phyloP scores from a whole-genome alignment of 2,329 filamentous ascomycete genomes.

The Ophiostoma sp. region DNA sequence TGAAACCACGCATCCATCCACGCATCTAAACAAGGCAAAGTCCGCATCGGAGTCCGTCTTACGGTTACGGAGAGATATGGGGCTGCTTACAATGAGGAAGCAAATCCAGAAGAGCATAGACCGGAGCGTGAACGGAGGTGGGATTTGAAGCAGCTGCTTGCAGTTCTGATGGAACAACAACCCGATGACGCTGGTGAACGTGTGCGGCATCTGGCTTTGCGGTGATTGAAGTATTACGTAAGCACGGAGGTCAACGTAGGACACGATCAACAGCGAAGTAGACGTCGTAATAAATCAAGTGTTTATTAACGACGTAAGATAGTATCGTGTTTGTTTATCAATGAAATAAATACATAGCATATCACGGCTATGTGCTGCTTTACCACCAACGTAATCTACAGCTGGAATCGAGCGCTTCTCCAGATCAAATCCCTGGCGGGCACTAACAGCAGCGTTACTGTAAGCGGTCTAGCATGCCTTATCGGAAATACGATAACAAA shows the following conservation, averaged over 20 bases:
- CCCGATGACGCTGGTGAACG: background rate
- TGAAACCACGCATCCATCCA: no score
- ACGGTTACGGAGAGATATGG: background rate
- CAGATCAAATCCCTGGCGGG: no score
- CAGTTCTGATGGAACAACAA: background rate
- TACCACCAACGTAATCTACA: no score
- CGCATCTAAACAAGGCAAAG: background rate
- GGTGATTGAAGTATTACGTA: background rate
- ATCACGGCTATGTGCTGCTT: no score
- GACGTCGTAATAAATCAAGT: no score
- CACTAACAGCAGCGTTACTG: no score
- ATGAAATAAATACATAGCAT: no score
- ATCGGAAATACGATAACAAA: background rate
- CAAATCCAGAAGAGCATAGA: background rate
- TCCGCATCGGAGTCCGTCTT: slow-evolving; percentile 10
- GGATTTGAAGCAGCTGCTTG: background rate
- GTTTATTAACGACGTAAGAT: no score
- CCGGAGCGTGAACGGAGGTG: slow-evolving; percentile 6
- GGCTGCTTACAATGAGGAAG: background rate
- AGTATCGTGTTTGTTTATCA: no score
- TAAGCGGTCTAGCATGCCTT: background rate
- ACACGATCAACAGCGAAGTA: background rate
- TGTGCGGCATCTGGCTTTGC: background rate
- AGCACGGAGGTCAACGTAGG: background rate
- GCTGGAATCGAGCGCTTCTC: no score